These are phyloP conservation scores for Hyphodiscus sp. DNA, from an alignment of 2,329 filamentous ascomycete species.

Conservation along the genomic window DNA sequence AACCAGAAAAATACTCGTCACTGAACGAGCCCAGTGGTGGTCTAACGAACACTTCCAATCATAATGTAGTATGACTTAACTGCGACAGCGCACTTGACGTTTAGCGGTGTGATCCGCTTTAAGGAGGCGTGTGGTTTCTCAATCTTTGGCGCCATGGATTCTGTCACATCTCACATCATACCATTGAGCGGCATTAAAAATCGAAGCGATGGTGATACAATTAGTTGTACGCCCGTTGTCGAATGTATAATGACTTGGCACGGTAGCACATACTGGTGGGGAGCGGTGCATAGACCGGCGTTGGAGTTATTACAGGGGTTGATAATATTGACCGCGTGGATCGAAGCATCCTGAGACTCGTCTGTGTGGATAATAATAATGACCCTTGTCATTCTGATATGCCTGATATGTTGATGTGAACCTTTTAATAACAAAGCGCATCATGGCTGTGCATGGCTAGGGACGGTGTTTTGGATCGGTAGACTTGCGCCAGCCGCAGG, in stretches of 20 bases:
- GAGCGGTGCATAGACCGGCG: not conserved
- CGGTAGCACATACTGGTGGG: not conserved
- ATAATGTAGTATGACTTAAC: not conserved
- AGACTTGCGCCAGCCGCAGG: too few relatives aligned
- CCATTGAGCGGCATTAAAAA: not conserved
- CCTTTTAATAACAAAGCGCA: too few relatives aligned
- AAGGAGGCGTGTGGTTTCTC: not conserved
- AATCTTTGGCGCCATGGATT: not conserved
- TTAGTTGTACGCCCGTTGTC: not conserved
- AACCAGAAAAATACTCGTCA: conserved; percentile 1
- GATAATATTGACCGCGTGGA: not conserved
- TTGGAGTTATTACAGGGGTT: not conserved
- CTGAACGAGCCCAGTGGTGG: not conserved
- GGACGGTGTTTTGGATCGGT: too few relatives aligned
- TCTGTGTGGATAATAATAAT: too few relatives aligned
- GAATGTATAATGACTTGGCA: not conserved
- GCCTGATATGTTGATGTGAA: too few relatives aligned
- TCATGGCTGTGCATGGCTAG: too few relatives aligned
- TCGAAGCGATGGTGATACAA: not conserved
- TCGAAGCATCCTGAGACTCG: not conserved
- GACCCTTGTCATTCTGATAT: too few relatives aligned
- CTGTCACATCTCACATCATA: not conserved
- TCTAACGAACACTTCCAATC: too few relatives aligned
- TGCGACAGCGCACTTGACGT: not conserved
- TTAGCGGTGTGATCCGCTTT: not conserved